Evolutionary conservation across 257 asterid species (phyloP).

Genomic region (Solanum tarapatanum): DNA sequence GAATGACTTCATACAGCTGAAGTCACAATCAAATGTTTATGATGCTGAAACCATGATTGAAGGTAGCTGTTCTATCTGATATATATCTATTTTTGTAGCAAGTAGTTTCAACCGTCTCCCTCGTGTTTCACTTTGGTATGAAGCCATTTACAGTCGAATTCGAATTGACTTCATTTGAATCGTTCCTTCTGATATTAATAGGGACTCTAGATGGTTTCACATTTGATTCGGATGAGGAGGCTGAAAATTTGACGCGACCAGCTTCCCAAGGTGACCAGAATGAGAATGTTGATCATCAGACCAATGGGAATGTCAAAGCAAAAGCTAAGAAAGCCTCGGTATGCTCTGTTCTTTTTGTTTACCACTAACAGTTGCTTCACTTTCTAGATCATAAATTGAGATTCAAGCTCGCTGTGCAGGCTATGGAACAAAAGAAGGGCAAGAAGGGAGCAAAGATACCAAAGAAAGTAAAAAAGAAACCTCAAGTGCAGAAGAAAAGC

Average conservation of each 20-base stretch:
- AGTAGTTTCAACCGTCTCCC: neutral
- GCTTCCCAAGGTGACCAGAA: constrained; percentile 33
- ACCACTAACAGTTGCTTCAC: neutral
- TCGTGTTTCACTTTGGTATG: neutral
- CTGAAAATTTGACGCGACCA: constrained; percentile 40
- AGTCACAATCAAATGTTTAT: constrained; percentile 57
- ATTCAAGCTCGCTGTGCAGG: constrained; percentile 30
- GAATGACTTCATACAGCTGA: constrained; percentile 82
- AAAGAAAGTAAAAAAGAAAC: constrained; percentile 67
- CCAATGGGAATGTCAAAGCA: constrained; percentile 40
- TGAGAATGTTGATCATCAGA: constrained; percentile 45
- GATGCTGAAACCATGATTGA: constrained; percentile 91
- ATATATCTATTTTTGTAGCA: neutral
- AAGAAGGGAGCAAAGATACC: constrained; percentile 50
- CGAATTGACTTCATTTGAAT: neutral
- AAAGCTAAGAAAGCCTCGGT: constrained; percentile 53
- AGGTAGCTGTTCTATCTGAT: constrained; percentile 32
- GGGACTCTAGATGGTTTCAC: constrained; percentile 91
- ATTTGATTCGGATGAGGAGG: constrained; percentile 82
- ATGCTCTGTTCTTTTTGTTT: constrained; percentile 3
- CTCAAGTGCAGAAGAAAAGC: constrained; percentile 11
- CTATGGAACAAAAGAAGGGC: constrained; percentile 42
- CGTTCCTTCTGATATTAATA: constrained; percentile 18
- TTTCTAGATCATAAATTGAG: constrained; percentile 1
- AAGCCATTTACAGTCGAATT: neutral